Percentiles rank a stretch among this genome's conserved stretches.
These are phyloP conservation scores for Aspergillus fumigatiaffinis DNA, from an alignment of 2,329 filamentous ascomycete species.

Conservation along the genomic window DNA sequence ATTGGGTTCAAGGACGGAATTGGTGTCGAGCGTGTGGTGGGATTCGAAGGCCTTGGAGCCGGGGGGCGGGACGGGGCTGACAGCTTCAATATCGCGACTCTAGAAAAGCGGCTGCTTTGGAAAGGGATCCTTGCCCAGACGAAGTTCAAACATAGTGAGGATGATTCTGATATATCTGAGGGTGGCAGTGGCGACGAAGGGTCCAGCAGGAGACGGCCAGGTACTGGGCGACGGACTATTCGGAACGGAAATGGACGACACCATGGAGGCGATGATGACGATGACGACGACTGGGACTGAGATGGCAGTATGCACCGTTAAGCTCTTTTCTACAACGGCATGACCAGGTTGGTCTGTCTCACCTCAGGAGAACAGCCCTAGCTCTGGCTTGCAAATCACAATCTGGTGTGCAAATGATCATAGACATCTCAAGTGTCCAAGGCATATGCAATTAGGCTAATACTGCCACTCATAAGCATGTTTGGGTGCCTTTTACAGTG, in stretches of 20 bases:
- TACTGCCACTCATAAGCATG: not conserved
- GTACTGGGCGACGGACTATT: slow-evolving; percentile 20
- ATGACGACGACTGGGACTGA: slow-evolving; percentile 49
- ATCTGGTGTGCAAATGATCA: not conserved
- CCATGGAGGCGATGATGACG: slow-evolving; percentile 23
- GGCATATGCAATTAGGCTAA: not conserved
- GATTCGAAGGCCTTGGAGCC: slow-evolving; percentile 45
- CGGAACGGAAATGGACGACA: slow-evolving; percentile 28
- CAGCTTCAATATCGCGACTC: slow-evolving; percentile 36
- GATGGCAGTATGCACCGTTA: not conserved
- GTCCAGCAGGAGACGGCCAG: slow-evolving; percentile 5
- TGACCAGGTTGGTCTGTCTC: not conserved
- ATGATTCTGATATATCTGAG: slow-evolving; percentile 23
- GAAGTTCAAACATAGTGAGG: slow-evolving; percentile 27
- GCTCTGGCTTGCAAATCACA: not conserved
- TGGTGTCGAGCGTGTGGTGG: slow-evolving; percentile 42
- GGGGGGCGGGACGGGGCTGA: slow-evolving; percentile 36
- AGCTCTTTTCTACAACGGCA: not conserved
- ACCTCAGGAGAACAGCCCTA: not conserved
- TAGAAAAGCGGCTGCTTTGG: slow-evolving; percentile 41
- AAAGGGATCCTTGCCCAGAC: slow-evolving; percentile 36
- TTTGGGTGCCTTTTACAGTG: not conserved
- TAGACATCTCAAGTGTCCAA: not conserved
- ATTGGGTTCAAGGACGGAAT: slow-evolving; percentile 47
- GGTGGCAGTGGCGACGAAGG: slow-evolving; percentile 23